Evolutionary conservation across 176 grass and related monocot species (phyloP).

Genomic region (Avena atlantica): DNA sequence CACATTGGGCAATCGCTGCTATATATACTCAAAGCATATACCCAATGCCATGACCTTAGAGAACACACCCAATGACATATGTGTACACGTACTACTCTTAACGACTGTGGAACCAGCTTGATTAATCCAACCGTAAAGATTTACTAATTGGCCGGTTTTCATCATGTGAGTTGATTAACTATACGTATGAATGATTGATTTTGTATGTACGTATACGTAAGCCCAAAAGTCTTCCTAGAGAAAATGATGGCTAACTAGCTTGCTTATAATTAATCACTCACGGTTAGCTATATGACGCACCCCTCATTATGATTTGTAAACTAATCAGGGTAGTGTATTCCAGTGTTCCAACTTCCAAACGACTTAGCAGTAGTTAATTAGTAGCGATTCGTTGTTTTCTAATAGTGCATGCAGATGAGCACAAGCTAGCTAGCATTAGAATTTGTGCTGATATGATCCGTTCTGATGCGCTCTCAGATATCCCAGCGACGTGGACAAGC

Average conservation of each 20-base stretch:
- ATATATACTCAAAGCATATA: slow-evolving; percentile 24
- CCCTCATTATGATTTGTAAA: background rate
- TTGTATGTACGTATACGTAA: slow-evolving; percentile 5
- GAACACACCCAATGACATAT: background rate
- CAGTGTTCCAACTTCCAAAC: background rate
- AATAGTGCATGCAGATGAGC: background rate
- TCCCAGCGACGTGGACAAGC: slow-evolving; percentile 95
- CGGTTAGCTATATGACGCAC: background rate
- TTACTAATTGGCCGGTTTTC: background rate
- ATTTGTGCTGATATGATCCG: slow-evolving; percentile 17
- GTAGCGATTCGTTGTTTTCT: background rate
- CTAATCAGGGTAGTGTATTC: background rate
- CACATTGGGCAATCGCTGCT: background rate
- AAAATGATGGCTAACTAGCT: slow-evolving; percentile 2
- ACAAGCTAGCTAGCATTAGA: background rate
- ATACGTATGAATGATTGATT: background rate
- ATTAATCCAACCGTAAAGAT: background rate
- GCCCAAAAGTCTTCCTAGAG: background rate
- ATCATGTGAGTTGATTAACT: background rate
- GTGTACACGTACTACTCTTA: background rate
- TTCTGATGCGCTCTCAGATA: slow-evolving; percentile 59
- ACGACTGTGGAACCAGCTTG: background rate
- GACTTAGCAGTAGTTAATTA: background rate
- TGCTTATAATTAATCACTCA: background rate
- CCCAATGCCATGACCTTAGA: background rate